A percentile compares a stretch with the other conserved stretches of the same genome.
phyloP scores from a whole-genome alignment of 139 green algal species.

The Coelastrella sp. region DNA sequence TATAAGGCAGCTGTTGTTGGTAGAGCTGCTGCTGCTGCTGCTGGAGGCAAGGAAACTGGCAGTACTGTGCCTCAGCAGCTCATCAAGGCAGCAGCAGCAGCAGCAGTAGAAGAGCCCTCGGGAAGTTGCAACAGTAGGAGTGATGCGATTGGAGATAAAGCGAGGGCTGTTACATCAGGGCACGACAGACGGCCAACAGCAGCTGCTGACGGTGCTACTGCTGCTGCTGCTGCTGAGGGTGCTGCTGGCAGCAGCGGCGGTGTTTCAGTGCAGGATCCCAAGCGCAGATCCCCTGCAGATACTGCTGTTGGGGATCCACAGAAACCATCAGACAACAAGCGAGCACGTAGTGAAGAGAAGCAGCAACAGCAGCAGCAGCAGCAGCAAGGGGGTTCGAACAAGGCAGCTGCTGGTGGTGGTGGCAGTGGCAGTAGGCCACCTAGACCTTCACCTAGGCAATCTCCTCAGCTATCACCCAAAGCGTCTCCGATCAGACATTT shows the following conservation, averaged over 20 bases:
- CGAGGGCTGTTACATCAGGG: not conserved
- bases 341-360: not conserved
- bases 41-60: not conserved
- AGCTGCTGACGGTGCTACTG: constrained; percentile 4
- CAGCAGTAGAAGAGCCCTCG: constrained; percentile 35
- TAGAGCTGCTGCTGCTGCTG: not conserved
- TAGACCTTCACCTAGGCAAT: not conserved
- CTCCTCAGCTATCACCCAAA: not conserved
- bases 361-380: not conserved
- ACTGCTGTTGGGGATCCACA: not conserved
- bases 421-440: not conserved
- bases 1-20: constrained; percentile 14
- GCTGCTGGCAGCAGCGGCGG: not conserved
- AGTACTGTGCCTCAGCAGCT: not conserved
- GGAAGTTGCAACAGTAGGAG: constrained; percentile 46
- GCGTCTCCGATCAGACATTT: not conserved
- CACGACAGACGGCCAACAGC: not conserved
- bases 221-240: not conserved
- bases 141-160: not conserved
- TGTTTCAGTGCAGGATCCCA: too few relatives aligned
- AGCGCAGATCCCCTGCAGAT: too few relatives aligned
- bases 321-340: not conserved
- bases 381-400: not conserved
- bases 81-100: not conserved
- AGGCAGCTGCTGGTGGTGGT: not conserved